A percentile compares a stretch with the other conserved stretches of the same genome.
These are phyloP conservation scores for Persicaria tinctoria DNA, from an alignment of 148 eudicot genomes.

Conservation along the genomic window DNA sequence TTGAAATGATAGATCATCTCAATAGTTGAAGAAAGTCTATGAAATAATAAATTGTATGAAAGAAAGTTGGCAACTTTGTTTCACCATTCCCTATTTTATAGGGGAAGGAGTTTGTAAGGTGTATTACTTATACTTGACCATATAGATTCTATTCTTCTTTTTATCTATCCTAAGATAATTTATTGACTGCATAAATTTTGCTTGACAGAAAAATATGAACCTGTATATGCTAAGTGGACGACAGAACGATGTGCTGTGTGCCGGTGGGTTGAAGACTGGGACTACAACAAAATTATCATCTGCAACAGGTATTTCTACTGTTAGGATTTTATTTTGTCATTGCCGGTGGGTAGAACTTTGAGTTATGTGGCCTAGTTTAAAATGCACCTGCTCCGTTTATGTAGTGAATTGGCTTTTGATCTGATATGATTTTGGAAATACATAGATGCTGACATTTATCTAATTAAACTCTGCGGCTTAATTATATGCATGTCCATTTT, in stretches of 20 bases:
- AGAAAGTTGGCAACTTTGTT: too few species aligned
- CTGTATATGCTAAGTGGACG: conserved; percentile 93
- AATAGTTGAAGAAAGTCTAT: too few species aligned
- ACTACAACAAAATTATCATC: conserved; percentile 90
- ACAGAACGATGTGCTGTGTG: conserved; percentile 99
- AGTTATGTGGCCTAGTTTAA: not conserved
- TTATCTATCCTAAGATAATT: not conserved
- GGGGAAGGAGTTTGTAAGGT: conserved; percentile 1
- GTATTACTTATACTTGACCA: not conserved
- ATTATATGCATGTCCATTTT: not conserved
- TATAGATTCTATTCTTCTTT: not conserved
- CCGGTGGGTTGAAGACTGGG: conserved; percentile 99
- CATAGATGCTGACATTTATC: not conserved
- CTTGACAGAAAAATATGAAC: conserved; percentile 77
- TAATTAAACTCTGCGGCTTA: not conserved
- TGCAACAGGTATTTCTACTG: conserved; percentile 63
- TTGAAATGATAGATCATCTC: too few species aligned
- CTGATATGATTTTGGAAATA: not conserved
- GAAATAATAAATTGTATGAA: too few species aligned
- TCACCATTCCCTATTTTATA: too few species aligned
- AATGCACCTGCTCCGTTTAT: not conserved
- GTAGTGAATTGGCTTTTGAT: not conserved
- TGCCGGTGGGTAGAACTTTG: not conserved
- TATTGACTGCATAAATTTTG: conserved; percentile 3
- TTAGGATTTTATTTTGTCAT: not conserved